Conservation (phyloP, 2,329 filamentous ascomycete species). For the Colletotrichum spinosum region DNA sequence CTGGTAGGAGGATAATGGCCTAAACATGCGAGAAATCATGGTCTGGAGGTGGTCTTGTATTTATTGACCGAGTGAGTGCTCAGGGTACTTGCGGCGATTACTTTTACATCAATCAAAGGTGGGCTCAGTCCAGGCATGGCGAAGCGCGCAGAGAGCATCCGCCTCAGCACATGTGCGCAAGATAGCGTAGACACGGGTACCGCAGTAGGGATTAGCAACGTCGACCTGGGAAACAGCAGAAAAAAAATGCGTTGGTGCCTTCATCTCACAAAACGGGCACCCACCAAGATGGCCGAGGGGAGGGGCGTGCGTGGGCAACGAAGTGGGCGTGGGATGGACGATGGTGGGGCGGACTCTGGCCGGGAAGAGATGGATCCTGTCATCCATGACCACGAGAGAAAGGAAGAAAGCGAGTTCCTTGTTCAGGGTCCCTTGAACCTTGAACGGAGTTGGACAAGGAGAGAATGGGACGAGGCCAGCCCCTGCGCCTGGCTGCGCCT, state of each 20-base stretch:
- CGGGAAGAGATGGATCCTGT: conserved; percentile 8
- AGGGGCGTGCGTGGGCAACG: neutral
- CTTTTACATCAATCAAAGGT: conserved; percentile 30
- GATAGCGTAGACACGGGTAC: neutral
- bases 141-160: conserved; percentile 8
- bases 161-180: too few species aligned
- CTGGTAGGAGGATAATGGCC: conserved; percentile 25
- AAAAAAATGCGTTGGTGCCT: conserved; percentile 29
- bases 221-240: conserved; percentile 14
- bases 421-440: conserved; percentile 34
- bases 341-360: conserved; percentile 22
- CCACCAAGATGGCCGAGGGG: conserved; percentile 20
- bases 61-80: conserved; percentile 28
- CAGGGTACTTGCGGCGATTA: conserved; percentile 28
- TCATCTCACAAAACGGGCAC: conserved; percentile 35
- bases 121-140: conserved; percentile 14
- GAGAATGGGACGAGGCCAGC: conserved; percentile 24
- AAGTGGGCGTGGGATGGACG: conserved; percentile 5
- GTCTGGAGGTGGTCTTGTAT: conserved; percentile 36
- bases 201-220: conserved; percentile 16
- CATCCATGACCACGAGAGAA: conserved; percentile 1
- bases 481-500: conserved; percentile 12
- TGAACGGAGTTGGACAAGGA: conserved; percentile 33
- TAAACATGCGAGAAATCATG: conserved; percentile 24
- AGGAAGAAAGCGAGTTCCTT: conserved; percentile 20